Evolutionary conservation across 129 eudicot genomes (phyloP), one percentile per base, ranked within the genome.

Genomic region (Centaurea solstitialis): DNA sequence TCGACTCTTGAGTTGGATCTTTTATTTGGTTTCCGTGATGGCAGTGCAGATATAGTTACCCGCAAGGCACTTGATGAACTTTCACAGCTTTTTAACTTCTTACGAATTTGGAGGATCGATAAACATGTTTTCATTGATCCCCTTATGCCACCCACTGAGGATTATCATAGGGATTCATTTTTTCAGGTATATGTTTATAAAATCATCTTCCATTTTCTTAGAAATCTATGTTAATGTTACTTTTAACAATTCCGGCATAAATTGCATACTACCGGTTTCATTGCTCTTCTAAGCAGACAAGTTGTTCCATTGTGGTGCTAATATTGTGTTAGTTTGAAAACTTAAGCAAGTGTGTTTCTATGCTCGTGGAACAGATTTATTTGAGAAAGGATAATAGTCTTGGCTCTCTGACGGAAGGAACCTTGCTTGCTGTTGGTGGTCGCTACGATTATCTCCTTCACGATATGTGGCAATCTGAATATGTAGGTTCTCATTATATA

Each of bases 61-160:
- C 90, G 91, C 28, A 94, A 89, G 87, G 97, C 97, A 74, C 94
- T 94, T 85, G 98, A 94, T 84, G 97, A 92, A 69, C 79, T 94
- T 77, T 87, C 96, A 21, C 96, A 94, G 83, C 90, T 92, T 69
- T 89, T 87, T 37, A 92, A 86, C 83, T 94, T 86, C 80, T 88
- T 94, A 72, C 85, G 94, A 79, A 78, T 89, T n/a, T 92, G 98
- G 98, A 92, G 77, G 76, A 75, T 92, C 38, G 90, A 92, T 79
- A 85, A 81, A 70, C 79, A 88, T 76, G 92, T 89, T 66, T 89
- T 77, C 84, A 79, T 94, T 2, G 98, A 94, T 86, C 88, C 98
- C 12, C 97, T 94, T 80, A 90, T 94, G 96, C 97, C 98, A 72
- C 97, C 98, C 64, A 85, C 94, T n/a, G 94, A 94, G 87, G 85